phyloP scores from a whole-genome alignment of 768 basidiomycete species.

The Calocera cornea region DNA sequence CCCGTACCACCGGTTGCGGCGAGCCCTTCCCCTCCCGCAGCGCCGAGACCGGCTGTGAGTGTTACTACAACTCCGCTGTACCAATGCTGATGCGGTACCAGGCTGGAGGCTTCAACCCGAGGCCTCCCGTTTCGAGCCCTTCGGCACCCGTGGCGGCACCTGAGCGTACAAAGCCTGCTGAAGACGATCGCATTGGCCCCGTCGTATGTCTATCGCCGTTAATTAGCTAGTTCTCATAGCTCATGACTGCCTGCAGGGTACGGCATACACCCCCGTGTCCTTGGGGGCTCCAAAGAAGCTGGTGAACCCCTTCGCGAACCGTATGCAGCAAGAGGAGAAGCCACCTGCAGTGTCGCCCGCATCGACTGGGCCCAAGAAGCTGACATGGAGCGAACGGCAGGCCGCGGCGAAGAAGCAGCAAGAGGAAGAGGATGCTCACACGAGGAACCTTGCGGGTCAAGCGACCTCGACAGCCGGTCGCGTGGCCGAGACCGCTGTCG shows the following conservation, averaged over 20 bases:
- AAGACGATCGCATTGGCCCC: constrained; percentile 72
- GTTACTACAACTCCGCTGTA: not conserved
- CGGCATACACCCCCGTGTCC: constrained; percentile 77
- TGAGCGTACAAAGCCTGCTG: constrained; percentile 48
- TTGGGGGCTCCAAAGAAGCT: constrained; percentile 77
- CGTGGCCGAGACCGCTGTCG: constrained; percentile 12
- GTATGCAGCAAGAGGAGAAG: constrained; percentile 32
- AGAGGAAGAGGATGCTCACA: constrained; percentile 60
- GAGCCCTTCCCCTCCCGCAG: constrained; percentile 20
- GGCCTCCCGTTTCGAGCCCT: constrained; percentile 24
- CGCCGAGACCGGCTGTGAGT: constrained; percentile 29
- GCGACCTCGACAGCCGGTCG: constrained; percentile 12
- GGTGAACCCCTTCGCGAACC: constrained; percentile 61
- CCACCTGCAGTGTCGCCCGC: constrained; percentile 20
- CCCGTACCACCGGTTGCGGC: constrained; percentile 33
- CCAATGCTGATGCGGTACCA: not conserved
- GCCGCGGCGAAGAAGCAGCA: constrained; percentile 77
- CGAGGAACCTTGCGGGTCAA: constrained; percentile 38
- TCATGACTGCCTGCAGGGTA: constrained; percentile 33
- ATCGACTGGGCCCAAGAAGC: constrained; percentile 41
- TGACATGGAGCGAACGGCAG: constrained; percentile 91
- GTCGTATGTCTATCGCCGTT: constrained; percentile 31
- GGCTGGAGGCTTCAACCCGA: constrained; percentile 15
- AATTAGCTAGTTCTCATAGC: not conserved
- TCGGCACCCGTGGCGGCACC: constrained; percentile 13